phyloP scores from a whole-genome alignment of 1,284 basidiomycete species.

The Mycena sp. region DNA sequence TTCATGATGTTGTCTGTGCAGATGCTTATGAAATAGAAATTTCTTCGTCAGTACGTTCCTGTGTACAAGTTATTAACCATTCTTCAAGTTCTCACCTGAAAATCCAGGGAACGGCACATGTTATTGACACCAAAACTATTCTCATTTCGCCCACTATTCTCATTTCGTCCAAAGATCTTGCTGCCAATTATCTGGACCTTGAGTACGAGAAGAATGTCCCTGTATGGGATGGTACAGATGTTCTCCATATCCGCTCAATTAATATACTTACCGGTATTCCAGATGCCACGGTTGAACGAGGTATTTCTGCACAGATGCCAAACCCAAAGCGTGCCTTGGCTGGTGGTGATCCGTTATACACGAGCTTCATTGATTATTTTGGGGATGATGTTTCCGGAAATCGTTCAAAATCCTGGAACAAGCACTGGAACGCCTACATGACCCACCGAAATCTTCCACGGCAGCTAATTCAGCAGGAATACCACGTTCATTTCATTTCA shows the following conservation, averaged over 20 bases:
- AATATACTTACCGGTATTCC: too few species aligned
- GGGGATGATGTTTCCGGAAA: too few species aligned
- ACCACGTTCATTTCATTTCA: slow-evolving; percentile 27
- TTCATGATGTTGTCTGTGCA: background rate
- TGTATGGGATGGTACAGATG: background rate
- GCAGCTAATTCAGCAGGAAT: slow-evolving; percentile 33
- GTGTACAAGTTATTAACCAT: too few species aligned
- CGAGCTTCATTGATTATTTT: background rate
- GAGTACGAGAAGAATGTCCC: background rate
- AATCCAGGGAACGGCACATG: too few species aligned
- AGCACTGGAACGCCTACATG: slow-evolving; percentile 28
- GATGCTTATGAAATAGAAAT: background rate
- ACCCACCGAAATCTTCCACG: slow-evolving; percentile 38
- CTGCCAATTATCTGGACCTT: background rate
- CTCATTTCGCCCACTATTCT: too few species aligned
- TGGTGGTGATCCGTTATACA: slow-evolving; percentile 11
- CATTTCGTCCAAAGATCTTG: background rate
- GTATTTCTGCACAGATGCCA: background rate
- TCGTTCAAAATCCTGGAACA: slow-evolving; percentile 30
- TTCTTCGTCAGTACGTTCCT: too few species aligned
- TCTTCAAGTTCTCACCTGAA: too few species aligned
- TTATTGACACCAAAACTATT: too few species aligned
- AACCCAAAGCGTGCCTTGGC: background rate
- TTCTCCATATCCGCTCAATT: too few species aligned
- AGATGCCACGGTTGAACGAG: background rate